Percentiles rank a stretch among this genome's conserved stretches.
These are phyloP conservation scores for Neurospora hispaniola DNA, from an alignment of 495 filamentous ascomycete genomes.

Conservation along the genomic window DNA sequence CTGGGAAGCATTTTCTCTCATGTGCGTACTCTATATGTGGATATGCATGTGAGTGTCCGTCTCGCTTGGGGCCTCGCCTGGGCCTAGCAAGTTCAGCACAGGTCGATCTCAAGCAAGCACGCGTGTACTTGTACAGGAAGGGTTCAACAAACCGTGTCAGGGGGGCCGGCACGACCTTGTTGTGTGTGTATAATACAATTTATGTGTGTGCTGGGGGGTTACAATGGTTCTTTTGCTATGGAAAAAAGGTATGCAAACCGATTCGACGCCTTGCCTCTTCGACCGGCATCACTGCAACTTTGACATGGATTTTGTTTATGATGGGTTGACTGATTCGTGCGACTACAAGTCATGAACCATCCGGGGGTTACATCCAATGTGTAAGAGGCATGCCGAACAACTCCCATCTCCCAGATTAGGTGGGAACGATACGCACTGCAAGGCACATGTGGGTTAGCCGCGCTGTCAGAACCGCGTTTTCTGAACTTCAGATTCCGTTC, in stretches of 20 bases:
- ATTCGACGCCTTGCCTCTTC: neutral
- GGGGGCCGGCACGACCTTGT: neutral
- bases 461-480: neutral
- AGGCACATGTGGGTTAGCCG: neutral
- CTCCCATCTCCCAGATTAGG: neutral
- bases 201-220: neutral
- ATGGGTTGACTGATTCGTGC: neutral
- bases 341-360: neutral
- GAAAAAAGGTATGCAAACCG: neutral
- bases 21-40: neutral
- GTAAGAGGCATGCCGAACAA: neutral
- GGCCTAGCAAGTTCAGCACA: neutral
- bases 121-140: neutral
- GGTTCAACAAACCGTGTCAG: neutral
- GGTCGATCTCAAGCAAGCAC: neutral
- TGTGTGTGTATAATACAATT: neutral
- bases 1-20: constrained; percentile 7
- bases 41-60: neutral
- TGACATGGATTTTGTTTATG: neutral
- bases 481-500: neutral
- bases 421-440: neutral
- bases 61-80: neutral
- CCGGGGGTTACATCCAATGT: neutral
- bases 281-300: neutral
- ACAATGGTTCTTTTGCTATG: neutral